Percentiles rank a stretch among this genome's conserved stretches.
Conservation (phyloP, 495 filamentous ascomycete genomes). For the Rusavskia elegans region DNA sequence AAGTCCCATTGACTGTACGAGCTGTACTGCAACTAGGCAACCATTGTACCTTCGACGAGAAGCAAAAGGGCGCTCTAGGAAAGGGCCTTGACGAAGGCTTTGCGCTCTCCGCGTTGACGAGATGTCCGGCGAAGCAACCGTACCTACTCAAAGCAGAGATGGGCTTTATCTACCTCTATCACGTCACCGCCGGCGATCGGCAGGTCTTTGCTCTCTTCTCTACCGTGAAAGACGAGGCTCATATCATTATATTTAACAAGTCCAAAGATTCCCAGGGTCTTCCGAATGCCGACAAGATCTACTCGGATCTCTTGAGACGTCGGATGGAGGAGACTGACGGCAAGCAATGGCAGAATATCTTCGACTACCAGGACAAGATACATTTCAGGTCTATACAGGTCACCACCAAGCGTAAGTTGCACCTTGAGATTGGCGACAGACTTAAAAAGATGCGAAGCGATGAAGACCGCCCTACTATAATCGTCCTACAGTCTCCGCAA, state of each 20-base stretch:
- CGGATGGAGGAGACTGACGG: slow-evolving; percentile 50
- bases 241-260: slow-evolving; percentile 73
- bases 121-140: slow-evolving; percentile 43
- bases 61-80: slow-evolving; percentile 76
- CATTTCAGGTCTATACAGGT: slow-evolving; percentile 77
- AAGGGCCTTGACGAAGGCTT: slow-evolving; percentile 89
- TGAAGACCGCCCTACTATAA: slow-evolving; percentile 58
- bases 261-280: slow-evolving; percentile 62
- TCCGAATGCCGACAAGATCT: slow-evolving; percentile 83
- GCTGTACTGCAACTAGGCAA: slow-evolving; percentile 81
- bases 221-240: slow-evolving; percentile 58
- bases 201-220: slow-evolving; percentile 94
- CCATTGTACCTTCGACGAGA: slow-evolving; percentile 88
- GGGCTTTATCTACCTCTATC: slow-evolving; percentile 79
- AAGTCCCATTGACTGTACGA: slow-evolving; percentile 67
- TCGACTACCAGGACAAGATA: slow-evolving; percentile 76
- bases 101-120: slow-evolving; percentile 60
- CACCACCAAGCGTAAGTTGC: slow-evolving; percentile 72
- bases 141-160: slow-evolving; percentile 56
- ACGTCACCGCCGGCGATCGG: slow-evolving; percentile 74
- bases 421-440: slow-evolving; percentile 69
- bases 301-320: slow-evolving; percentile 54
- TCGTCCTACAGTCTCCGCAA: slow-evolving; percentile 86
- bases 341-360: slow-evolving; percentile 56
- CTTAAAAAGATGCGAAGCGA: slow-evolving; percentile 80